Base-by-base conservation (phyloP, 108 stramenopile species). In the Nitzschia putrida region DNA sequence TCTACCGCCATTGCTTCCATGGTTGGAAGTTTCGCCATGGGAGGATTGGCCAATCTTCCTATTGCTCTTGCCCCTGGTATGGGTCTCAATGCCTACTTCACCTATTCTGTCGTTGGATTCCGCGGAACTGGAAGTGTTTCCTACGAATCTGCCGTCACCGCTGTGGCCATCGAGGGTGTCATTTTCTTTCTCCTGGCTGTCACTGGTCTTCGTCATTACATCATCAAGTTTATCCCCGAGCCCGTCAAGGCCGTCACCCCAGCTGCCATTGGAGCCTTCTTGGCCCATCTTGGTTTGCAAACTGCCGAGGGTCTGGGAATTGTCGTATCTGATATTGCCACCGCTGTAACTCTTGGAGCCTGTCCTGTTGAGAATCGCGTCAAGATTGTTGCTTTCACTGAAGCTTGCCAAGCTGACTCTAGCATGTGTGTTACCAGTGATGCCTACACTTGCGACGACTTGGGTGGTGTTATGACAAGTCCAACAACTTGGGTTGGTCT, bases 261-360 rank as follows among this genome's bases (percentile, higher is more conserved):
- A 20, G 79, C 87, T 18, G 80, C 80, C 16, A 88, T 88, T 69
- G 87, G 87, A 40, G 82, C 83, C 3, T 88, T 88, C 55, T 45
- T 88, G 21, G 87, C 87, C 9, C 87, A 88, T 57, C 72, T 88
- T 55, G 87, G 87, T 29, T 53, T 85, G 7, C 87, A 88, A 69
- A 88, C 84, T 4, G 82, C 87, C 10, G 84, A 88, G 60, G 87
- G 87, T 23, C 52, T 88, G 50, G 87, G 87, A 50, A 54, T 80
- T 56, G 87, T 88, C 37, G 87, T 88, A 2, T 41, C 65, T 22
- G 87, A 88, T 64, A 72, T 85, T 71, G 87, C 87, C 7, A 88
- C 87, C 7, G 84, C 87, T 58, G 83, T 88, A 25, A 88, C 86
- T 21, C 63, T 88, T 16, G 86, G 86, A 69, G 86, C 58, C 13